Conservation (phyloP, 495 filamentous ascomycete species). For the Peziza echinospora region DNA sequence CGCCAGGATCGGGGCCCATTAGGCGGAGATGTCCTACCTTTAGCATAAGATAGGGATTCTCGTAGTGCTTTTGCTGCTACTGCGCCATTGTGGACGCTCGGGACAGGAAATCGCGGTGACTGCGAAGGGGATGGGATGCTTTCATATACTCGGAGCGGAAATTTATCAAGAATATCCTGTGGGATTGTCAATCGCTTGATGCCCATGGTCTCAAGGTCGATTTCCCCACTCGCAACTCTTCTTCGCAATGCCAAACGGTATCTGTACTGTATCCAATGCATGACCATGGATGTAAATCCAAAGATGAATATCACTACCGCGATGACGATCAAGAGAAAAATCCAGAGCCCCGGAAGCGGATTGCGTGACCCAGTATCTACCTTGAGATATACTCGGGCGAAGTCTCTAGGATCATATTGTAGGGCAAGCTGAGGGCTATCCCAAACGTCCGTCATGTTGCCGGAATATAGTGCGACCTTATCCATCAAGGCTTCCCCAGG, state of each 20-base stretch:
- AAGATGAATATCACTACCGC: conserved; percentile 47
- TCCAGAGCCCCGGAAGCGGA: conserved; percentile 49
- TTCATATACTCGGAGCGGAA: conserved; percentile 53
- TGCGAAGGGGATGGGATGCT: conserved; percentile 4
- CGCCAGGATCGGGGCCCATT: conserved; percentile 6
- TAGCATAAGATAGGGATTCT: conserved; percentile 8
- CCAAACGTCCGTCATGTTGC: conserved; percentile 37
- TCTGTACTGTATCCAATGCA: conserved; percentile 51
- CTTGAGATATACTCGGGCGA: conserved; percentile 37
- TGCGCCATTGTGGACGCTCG: too few species aligned
- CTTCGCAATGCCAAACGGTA: conserved; percentile 41
- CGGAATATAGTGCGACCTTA: conserved; percentile 53
- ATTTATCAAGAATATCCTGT: conserved; percentile 37
- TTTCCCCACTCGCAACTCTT: conserved; percentile 49
- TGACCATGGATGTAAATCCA: conserved; percentile 38
- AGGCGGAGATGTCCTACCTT: background rate
- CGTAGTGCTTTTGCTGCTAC: too few species aligned
- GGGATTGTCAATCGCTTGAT: conserved; percentile 58
- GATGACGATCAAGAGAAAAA: conserved; percentile 61
- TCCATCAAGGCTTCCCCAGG: conserved; percentile 46
- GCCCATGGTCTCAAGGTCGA: conserved; percentile 57
- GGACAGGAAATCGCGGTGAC: background rate
- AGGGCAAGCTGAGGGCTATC: conserved; percentile 33
- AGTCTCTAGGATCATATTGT: conserved; percentile 23
- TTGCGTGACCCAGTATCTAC: conserved; percentile 29